phyloP scores from a whole-genome alignment of 164 flowering plant genomes.

The Euptelea pleiosperma region DNA sequence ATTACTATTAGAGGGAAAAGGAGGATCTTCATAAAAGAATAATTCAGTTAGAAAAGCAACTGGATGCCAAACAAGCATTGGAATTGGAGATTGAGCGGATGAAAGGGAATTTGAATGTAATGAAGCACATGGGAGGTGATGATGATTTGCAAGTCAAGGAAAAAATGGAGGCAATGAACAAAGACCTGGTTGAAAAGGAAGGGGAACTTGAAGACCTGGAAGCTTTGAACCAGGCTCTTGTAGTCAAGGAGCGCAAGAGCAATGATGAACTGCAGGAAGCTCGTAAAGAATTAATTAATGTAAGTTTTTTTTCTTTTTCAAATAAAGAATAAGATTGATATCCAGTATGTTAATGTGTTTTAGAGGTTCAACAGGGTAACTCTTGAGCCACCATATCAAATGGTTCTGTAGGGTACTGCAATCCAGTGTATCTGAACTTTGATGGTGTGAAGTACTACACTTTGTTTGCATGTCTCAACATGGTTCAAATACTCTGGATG shows the following conservation, averaged over 20 bases:
- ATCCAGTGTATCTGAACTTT: too few relatives aligned
- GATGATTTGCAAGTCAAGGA: slow-evolving; percentile 40
- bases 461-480: background rate
- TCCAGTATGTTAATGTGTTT: too few relatives aligned
- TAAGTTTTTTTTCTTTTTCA: slow-evolving; percentile 18
- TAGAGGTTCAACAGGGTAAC: too few relatives aligned
- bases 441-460: background rate
- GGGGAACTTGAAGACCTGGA: slow-evolving; percentile 46
- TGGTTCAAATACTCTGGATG: background rate
- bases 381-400: too few relatives aligned
- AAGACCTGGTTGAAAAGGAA: slow-evolving; percentile 49
- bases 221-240: slow-evolving; percentile 39
- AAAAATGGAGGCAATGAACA: slow-evolving; percentile 33
- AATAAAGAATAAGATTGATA: too few relatives aligned
- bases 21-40: slow-evolving; percentile 48
- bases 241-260: slow-evolving; percentile 46
- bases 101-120: slow-evolving; percentile 60
- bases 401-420: too few relatives aligned
- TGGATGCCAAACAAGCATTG: slow-evolving; percentile 72
- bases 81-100: slow-evolving; percentile 67
- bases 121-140: slow-evolving; percentile 57
- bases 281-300: slow-evolving; percentile 52
- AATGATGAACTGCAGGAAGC: slow-evolving; percentile 70
- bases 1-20: slow-evolving; percentile 48
- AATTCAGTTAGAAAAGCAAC: slow-evolving; percentile 47